Percentiles rank a stretch among this genome's conserved stretches.
Evolutionary conservation across 1,139 yeast species (phyloP).

Genomic region (Saccharomyces hybrid): DNA sequence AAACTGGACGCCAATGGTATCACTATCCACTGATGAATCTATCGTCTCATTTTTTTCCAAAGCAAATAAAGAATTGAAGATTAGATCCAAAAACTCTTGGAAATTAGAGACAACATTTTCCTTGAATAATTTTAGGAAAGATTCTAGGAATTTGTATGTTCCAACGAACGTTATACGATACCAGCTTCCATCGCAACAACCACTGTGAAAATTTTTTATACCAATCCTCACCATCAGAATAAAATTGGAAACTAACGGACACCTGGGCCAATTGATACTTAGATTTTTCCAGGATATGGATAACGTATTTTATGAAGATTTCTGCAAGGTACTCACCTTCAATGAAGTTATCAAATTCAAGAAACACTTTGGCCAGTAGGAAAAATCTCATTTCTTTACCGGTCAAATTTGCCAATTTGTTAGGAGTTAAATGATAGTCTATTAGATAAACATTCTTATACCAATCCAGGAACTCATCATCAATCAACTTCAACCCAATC

Average conservation of each 20-base stretch:
- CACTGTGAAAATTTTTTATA: slow-evolving; percentile 27
- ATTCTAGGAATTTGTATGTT: slow-evolving; percentile 24
- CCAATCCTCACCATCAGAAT: slow-evolving; percentile 17
- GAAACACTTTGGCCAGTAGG: slow-evolving; percentile 21
- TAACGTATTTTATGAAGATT: slow-evolving; percentile 22
- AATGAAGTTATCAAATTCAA: slow-evolving; percentile 27
- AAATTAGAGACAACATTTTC: slow-evolving; percentile 16
- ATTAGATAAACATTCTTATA: slow-evolving; percentile 22
- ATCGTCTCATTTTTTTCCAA: slow-evolving; percentile 4
- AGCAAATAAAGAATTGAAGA: slow-evolving; percentile 21
- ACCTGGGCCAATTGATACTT: slow-evolving; percentile 29
- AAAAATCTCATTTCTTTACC: slow-evolving; percentile 20
- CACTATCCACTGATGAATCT: background rate
- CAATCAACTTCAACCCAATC: slow-evolving; percentile 27
- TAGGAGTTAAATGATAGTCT: slow-evolving; percentile 18
- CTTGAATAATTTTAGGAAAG: slow-evolving; percentile 19
- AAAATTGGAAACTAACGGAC: slow-evolving; percentile 29
- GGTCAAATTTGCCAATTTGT: slow-evolving; percentile 10
- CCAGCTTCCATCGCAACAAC: slow-evolving; percentile 27
- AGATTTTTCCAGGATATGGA: slow-evolving; percentile 25
- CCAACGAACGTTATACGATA: slow-evolving; percentile 30
- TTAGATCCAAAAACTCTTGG: slow-evolving; percentile 21
- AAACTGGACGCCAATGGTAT: slow-evolving; percentile 18
- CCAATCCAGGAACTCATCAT: slow-evolving; percentile 30
- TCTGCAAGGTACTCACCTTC: slow-evolving; percentile 30